phyloP scores from a whole-genome alignment of 331 rosid species.

The Quercus tomentella region DNA sequence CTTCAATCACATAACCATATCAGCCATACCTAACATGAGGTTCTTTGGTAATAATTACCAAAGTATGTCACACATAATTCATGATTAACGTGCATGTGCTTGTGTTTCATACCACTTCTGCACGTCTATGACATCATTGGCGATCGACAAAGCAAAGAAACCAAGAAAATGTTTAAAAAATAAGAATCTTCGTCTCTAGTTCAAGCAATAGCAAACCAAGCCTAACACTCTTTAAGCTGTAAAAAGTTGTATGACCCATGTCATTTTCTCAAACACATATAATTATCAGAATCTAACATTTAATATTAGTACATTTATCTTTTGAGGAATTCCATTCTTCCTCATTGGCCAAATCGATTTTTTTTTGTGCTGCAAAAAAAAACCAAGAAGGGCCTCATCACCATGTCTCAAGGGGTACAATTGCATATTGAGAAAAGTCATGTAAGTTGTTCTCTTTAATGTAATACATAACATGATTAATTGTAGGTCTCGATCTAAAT shows the following conservation, averaged over 20 bases:
- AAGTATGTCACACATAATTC: neutral
- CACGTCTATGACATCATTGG: neutral
- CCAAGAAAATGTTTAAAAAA: neutral
- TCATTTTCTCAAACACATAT: neutral
- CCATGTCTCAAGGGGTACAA: constrained; percentile 37
- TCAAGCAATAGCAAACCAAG: neutral
- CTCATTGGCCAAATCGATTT: neutral
- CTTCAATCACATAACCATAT: too few relatives aligned
- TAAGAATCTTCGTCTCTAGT: neutral
- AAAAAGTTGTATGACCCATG: neutral
- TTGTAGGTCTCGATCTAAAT: neutral
- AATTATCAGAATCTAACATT: neutral
- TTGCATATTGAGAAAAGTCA: constrained; percentile 60
- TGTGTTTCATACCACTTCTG: neutral
- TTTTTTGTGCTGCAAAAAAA: neutral
- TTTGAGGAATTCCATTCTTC: neutral
- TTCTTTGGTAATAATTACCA: neutral
- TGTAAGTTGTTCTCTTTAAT: constrained; percentile 32
- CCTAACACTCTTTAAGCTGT: neutral
- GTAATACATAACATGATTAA: too few relatives aligned
- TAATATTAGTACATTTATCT: neutral
- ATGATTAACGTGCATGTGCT: neutral
- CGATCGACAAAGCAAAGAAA: neutral
- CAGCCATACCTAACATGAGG: neutral
- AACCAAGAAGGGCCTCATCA: neutral